A percentile compares a stretch with the other conserved stretches of the same genome.
Conservation (phyloP, 441 rosid species). For the Jatropha multifida region DNA sequence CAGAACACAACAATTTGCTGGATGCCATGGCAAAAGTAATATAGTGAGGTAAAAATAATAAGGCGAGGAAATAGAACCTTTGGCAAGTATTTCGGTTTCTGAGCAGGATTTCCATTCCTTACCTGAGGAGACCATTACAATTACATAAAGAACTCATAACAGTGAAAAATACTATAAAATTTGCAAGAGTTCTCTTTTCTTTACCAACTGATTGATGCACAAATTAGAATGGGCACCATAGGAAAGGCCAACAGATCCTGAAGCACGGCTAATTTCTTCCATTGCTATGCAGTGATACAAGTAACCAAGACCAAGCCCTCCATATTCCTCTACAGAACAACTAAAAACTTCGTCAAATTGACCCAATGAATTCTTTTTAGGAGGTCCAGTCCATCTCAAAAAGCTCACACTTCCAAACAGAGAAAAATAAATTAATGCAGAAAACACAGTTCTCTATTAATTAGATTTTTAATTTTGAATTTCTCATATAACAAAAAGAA, state of each 20-base stretch:
- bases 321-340: conserved; percentile 65
- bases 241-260: conserved; percentile 91
- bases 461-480: background rate
- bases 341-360: background rate
- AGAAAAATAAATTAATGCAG: background rate
- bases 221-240: conserved; percentile 96
- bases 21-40: background rate
- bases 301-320: conserved; percentile 98
- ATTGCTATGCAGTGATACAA: conserved; percentile 88
- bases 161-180: background rate
- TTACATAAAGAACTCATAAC: background rate
- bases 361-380: background rate
- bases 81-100: conserved; percentile 84
- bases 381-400: background rate
- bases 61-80: conserved; percentile 51
- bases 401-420: background rate
- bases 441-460: background rate
- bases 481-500: background rate
- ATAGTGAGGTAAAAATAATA: background rate
- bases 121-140: conserved; percentile 45
- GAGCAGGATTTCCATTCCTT: conserved; percentile 77
- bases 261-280: conserved; percentile 93
- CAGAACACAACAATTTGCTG: background rate
- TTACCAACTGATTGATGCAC: conserved; percentile 95
- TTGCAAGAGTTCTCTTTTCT: background rate